phyloP scores from a whole-genome alignment of 345 rosid genomes.

The Euphorbia tirucalli region DNA sequence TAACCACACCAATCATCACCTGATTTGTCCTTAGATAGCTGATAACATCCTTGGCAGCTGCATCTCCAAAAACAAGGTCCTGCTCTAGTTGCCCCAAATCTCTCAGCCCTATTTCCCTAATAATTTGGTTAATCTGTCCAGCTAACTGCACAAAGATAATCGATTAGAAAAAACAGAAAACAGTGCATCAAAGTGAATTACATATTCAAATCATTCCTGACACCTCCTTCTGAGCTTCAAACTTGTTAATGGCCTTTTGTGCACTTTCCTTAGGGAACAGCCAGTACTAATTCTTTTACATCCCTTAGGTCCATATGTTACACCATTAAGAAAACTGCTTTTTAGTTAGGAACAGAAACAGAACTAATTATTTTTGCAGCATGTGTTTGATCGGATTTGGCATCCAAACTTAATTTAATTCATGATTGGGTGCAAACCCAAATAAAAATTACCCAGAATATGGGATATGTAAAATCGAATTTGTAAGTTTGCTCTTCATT shows the following conservation, averaged over 20 bases:
- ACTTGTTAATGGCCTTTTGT: not conserved
- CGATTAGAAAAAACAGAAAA: not conserved
- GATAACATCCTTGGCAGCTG: slow-evolving; percentile 88
- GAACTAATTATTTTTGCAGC: too few relatives aligned
- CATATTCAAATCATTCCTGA: slow-evolving; percentile 6
- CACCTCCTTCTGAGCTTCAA: not conserved
- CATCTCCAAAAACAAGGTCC: slow-evolving; percentile 98
- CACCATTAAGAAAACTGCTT: not conserved
- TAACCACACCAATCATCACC: slow-evolving; percentile 36
- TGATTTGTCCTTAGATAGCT: slow-evolving; percentile 63
- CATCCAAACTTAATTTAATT: too few relatives aligned
- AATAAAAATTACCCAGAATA: not conserved
- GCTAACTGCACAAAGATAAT: slow-evolving; percentile 57
- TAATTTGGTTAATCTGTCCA: slow-evolving; percentile 65
- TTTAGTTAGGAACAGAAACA: not conserved
- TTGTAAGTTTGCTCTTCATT: not conserved
- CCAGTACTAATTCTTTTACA: not conserved
- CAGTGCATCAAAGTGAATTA: not conserved
- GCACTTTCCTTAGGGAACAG: not conserved
- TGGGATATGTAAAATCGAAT: not conserved
- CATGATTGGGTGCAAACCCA: not conserved
- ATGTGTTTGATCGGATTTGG: too few relatives aligned
- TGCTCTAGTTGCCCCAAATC: slow-evolving; percentile 94
- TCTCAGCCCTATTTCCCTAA: slow-evolving; percentile 68
- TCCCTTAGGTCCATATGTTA: not conserved